These are phyloP conservation scores for Ceratocystis papillata DNA, from an alignment of 2,329 filamentous ascomycete species.

Conservation along the genomic window DNA sequence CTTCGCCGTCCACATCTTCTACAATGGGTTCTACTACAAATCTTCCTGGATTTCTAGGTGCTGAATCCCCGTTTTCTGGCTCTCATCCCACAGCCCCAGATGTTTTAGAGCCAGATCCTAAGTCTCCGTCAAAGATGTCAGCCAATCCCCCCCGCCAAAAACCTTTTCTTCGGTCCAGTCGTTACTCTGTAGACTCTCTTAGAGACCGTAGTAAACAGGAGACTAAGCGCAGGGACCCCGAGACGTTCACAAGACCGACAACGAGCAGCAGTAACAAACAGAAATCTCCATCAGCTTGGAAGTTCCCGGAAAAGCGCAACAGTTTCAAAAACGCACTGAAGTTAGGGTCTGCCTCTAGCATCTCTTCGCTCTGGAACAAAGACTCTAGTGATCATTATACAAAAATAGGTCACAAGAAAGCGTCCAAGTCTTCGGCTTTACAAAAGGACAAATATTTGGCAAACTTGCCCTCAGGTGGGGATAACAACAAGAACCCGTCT, in stretches of 20 bases:
- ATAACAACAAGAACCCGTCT: neutral
- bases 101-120: neutral
- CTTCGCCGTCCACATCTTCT: neutral
- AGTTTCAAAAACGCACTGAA: slow-evolving; percentile 17
- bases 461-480: neutral
- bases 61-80: neutral
- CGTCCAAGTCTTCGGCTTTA: neutral
- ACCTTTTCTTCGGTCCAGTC: slow-evolving; percentile 14
- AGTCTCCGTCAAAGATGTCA: slow-evolving; percentile 9
- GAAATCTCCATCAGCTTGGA: slow-evolving; percentile 9
- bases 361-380: slow-evolving; percentile 17
- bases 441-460: neutral
- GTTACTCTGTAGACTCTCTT: slow-evolving; percentile 10
- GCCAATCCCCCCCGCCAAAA: slow-evolving; percentile 11
- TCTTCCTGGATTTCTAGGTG: neutral
- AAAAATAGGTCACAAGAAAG: slow-evolving; percentile 19
- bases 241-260: neutral
- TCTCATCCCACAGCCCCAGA: neutral
- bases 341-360: slow-evolving; percentile 16
- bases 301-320: slow-evolving; percentile 19
- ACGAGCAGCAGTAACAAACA: slow-evolving; percentile 3
- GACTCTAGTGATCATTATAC: slow-evolving; percentile 8
- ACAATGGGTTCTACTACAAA: neutral
- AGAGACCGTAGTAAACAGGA: slow-evolving; percentile 16
- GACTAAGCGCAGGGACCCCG: slow-evolving; percentile 1